A percentile compares a stretch with the other conserved stretches of the same genome.
Conservation (phyloP, 2,329 filamentous ascomycete species). For the Botrytis fabae region DNA sequence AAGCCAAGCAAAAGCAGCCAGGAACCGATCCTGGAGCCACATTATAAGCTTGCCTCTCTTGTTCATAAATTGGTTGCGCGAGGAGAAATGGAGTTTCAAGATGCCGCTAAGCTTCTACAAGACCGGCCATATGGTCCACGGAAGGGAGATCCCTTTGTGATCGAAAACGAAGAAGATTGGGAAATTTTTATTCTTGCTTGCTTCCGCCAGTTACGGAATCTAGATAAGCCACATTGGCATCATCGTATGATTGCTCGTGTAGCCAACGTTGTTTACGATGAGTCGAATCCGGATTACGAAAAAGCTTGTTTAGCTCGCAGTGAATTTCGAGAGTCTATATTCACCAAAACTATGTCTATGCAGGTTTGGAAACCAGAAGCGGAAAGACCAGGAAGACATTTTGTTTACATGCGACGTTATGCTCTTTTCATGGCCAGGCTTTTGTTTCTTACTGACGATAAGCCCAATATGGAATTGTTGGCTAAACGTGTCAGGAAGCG, state of each 20-base stretch:
- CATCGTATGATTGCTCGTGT: constrained; percentile 67
- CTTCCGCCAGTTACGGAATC: constrained; percentile 40
- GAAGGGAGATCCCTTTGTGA: constrained; percentile 37
- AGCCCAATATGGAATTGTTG: constrained; percentile 61
- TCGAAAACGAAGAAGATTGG: constrained; percentile 52
- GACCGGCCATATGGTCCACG: constrained; percentile 37
- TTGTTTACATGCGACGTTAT: constrained; percentile 72
- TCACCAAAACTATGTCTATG: constrained; percentile 72
- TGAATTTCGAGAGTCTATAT: constrained; percentile 68
- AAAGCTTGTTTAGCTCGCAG: constrained; percentile 58
- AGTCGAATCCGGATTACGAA: constrained; percentile 47
- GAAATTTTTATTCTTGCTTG: constrained; percentile 56
- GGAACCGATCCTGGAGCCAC: constrained; percentile 70
- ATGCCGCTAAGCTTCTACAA: constrained; percentile 41
- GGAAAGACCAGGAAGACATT: constrained; percentile 69
- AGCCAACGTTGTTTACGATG: constrained; percentile 62
- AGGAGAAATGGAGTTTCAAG: constrained; percentile 32
- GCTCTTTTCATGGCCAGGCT: constrained; percentile 65
- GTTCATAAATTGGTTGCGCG: constrained; percentile 63
- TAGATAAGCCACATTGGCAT: constrained; percentile 74
- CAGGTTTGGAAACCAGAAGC: constrained; percentile 74
- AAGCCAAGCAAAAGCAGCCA: constrained; percentile 58
- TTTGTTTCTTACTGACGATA: constrained; percentile 61
- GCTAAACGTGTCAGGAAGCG: constrained; percentile 65
- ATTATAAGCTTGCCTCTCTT: constrained; percentile 69